Evolutionary conservation across 176 grass and related monocot genomes (phyloP).

Genomic region (Neostapfia colusana): DNA sequence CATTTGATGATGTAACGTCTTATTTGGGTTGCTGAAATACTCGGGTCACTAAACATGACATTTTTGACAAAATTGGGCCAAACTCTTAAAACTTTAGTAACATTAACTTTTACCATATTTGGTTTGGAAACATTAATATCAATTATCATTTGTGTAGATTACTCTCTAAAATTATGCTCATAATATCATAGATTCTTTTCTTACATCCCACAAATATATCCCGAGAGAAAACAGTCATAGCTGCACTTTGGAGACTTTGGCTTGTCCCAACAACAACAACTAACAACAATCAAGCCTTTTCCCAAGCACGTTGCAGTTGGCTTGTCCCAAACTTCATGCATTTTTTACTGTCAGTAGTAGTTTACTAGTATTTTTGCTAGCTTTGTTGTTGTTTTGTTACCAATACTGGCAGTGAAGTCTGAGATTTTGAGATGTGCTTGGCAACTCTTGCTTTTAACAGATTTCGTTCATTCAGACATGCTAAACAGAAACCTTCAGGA

Average conservation of each 20-base stretch:
- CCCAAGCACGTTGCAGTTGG: too few relatives aligned
- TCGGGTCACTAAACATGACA: neutral
- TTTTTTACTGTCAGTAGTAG: neutral
- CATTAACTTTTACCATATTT: neutral
- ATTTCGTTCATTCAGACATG: slow-evolving; percentile 39
- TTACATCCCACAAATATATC: neutral
- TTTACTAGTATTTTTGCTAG: neutral
- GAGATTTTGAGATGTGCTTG: slow-evolving; percentile 31
- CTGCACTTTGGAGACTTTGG: neutral
- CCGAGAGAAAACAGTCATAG: neutral
- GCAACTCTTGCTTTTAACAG: slow-evolving; percentile 35
- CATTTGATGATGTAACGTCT: neutral
- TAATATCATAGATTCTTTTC: neutral
- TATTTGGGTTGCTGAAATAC: slow-evolving; percentile 22
- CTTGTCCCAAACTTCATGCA: neutral
- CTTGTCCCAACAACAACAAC: neutral
- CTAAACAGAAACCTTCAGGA: slow-evolving; percentile 39
- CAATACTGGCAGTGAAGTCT: neutral
- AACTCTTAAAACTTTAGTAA: neutral
- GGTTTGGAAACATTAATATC: neutral
- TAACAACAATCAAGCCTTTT: too few relatives aligned
- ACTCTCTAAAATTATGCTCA: neutral
- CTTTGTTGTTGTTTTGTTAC: neutral
- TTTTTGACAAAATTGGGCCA: neutral
- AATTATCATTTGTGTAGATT: neutral